Base-by-base conservation (phyloP, 1,284 basidiomycete species). In the Schizophyllum amplum region DNA sequence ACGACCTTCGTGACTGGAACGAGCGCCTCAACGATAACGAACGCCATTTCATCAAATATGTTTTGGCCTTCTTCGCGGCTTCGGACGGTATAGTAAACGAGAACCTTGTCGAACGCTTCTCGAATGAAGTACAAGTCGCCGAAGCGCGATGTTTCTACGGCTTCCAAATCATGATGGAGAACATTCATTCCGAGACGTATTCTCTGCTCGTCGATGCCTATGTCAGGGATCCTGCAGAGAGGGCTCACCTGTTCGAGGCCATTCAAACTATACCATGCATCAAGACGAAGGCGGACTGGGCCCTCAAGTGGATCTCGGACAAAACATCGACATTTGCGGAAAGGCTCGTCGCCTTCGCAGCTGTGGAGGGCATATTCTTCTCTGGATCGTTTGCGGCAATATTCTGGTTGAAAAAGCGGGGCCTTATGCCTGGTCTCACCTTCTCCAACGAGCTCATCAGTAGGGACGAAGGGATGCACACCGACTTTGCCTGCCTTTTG, bases 81-180 rank as follows among this genome's bases (percentile, higher is more conserved):
- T 85, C 83, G 23, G 84, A 87, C 66, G 84, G 84, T 59, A 85
- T 86, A 63, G 84, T 87, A 68, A 86, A 86, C 72, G 84, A 87
- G 70, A 87, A 87, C 75, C 71, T 87, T 17, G 76, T 86, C 60
- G 83, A 85, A 74, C 77, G 84, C 59, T 87, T 84, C 73, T 80
- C 78, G 58, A 70, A 73, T 55, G 84, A 87, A 67, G 83, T 86
- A 9, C 82, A 85, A 69, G 77, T 77, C 52, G 80, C 83, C 60
- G 84, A 87, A 72, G 84, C 83, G 53, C 79, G 84, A 57, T 84
- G 81, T 70, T 87, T 86, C 73, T 87, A 87, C 71, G 83, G 83
- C 57, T 86, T 86, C 77, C 84, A 86, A 69, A 85, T 86, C 72
- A 85, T 85, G 83, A 86, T 87, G 82, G 84, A 87, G 69, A 80